Base-by-base conservation (phyloP, 2,329 filamentous ascomycete genomes). In the Monosporascus sp. region DNA sequence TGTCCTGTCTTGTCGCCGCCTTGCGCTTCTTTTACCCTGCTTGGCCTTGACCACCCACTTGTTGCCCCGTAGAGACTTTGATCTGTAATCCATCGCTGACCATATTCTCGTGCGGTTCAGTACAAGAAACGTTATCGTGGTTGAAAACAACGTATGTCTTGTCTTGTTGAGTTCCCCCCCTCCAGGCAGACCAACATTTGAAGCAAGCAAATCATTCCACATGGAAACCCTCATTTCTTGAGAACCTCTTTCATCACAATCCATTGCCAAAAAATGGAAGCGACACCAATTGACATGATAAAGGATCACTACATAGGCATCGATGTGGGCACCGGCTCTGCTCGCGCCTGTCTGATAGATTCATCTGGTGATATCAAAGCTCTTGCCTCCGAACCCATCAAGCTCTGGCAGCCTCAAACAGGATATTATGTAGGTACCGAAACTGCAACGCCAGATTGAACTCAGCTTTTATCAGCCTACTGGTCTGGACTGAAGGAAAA, bases 291-390 rank as follows among this genome's bases (percentile, higher is more conserved):
- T 65, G 52, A 64, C 61, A 49, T 55, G 49, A 62, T 57, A 51
- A 50, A 84, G 72, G 78, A 84, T 56, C 78, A 85, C 63, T 86
- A 81, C 66, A 82, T 97, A 66, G 93, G 93, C 56, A 90, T 99
- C 63, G 94, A 99, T 74, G 93, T 99, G 49, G 94, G 94, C 50
- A 99, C 94, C 20, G 94, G 94, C 52, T 96, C 91, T 69, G 94
- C 93, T 40, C 85, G 94, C 68, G 94, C 94, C 52, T 97, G 94
- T 73, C 91, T 99, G 68, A 96, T 99, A 72, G 90, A 97, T 70
- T 82, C 86, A 57, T 86, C 88, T 41, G 94, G 94, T 51, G 91
- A 97, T 67, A 97, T 99, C 73, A 85, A 86, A 67, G 84, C 81
- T 16, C 70, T 91, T 60, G 86, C 87, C 22, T 84, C 87, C 3